A percentile compares a stretch with the other conserved stretches of the same genome.
These are phyloP conservation scores for Mycena filopes DNA, from an alignment of 768 basidiomycete species.

Conservation along the genomic window DNA sequence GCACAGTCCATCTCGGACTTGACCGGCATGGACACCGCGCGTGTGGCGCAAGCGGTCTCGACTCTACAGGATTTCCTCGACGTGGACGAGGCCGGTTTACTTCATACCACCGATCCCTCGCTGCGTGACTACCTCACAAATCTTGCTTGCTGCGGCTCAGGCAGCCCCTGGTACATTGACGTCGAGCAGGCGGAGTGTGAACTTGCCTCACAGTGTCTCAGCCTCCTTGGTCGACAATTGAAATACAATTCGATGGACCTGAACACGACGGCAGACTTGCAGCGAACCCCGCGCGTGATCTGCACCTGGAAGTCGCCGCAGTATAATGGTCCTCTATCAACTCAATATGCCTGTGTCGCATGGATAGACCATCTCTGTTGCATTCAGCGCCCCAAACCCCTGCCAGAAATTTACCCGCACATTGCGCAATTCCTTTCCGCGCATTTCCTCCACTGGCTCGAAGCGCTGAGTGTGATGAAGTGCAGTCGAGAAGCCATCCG, in stretches of 20 bases:
- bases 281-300: not conserved
- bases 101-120: not conserved
- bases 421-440: not conserved
- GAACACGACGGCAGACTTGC: not conserved
- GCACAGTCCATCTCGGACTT: not conserved
- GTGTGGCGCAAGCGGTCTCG: not conserved
- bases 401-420: not conserved
- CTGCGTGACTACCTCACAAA: not conserved
- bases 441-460: slow-evolving; percentile 5
- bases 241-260: not conserved
- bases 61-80: too few species aligned
- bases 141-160: not conserved
- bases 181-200: too few species aligned
- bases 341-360: not conserved
- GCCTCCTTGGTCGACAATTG: not conserved
- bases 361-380: not conserved
- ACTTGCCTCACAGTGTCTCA: not conserved
- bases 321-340: not conserved
- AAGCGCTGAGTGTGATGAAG: not conserved
- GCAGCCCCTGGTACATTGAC: not conserved
- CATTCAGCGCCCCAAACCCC: not conserved
- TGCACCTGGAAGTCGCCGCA: not conserved
- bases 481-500: not conserved
- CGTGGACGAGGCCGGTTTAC: not conserved
- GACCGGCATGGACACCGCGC: not conserved